These are phyloP conservation scores for Alternaria angustiovoidea DNA, from an alignment of 2,329 filamentous ascomycete genomes.

Conservation along the genomic window DNA sequence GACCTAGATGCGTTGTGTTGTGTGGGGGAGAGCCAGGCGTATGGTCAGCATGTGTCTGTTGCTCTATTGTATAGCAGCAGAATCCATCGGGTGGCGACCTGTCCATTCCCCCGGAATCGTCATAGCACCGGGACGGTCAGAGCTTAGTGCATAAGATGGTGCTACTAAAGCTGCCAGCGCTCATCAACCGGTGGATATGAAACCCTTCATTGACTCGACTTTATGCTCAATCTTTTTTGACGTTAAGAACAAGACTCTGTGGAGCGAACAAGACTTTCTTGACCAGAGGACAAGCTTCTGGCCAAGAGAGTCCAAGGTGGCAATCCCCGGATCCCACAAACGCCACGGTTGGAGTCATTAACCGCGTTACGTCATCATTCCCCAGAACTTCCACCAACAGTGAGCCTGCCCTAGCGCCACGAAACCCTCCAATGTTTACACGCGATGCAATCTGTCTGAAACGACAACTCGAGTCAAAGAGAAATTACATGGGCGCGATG, in stretches of 20 bases:
- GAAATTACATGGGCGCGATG: background rate
- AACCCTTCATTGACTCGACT: background rate
- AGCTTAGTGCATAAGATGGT: background rate
- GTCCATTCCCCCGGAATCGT: background rate
- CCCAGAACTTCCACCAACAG: background rate
- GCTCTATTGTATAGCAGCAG: background rate
- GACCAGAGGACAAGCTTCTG: slow-evolving; percentile 9
- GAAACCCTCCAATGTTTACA: background rate
- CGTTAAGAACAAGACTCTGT: slow-evolving; percentile 1
- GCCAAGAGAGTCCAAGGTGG: slow-evolving; percentile 6
- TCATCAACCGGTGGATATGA: background rate
- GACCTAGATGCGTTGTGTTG: background rate
- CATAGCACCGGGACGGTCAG: background rate
- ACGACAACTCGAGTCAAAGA: background rate
- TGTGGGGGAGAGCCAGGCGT: background rate
- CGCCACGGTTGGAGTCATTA: slow-evolving; percentile 7
- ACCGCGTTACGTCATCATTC: slow-evolving; percentile 6
- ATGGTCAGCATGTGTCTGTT: background rate
- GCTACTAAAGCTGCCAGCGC: background rate
- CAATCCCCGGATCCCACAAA: background rate
- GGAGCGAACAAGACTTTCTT: slow-evolving; percentile 10
- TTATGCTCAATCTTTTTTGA: background rate
- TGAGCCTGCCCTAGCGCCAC: background rate
- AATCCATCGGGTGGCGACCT: background rate
- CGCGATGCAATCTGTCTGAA: background rate